These are phyloP conservation scores for Aspergillus ochraceoroseus DNA, from an alignment of 2,329 filamentous ascomycete species.

Conservation along the genomic window DNA sequence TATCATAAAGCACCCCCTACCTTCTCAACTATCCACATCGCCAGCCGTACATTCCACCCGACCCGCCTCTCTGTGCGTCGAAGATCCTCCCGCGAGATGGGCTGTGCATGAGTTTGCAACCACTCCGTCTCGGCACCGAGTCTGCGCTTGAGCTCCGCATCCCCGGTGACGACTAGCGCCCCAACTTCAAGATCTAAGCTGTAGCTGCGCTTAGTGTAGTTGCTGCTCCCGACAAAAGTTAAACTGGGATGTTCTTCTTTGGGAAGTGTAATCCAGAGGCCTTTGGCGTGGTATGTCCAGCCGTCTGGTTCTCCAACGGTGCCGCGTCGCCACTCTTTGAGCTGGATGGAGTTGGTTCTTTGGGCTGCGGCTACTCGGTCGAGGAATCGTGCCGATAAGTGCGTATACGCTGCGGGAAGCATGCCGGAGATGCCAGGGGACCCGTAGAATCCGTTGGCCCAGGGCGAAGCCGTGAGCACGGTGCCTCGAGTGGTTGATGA, in stretches of 20 bases:
- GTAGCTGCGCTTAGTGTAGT: slow-evolving; percentile 94
- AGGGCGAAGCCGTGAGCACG: slow-evolving; percentile 85
- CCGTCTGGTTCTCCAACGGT: slow-evolving; percentile 73
- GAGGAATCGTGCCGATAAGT: slow-evolving; percentile 78
- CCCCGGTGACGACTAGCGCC: slow-evolving; percentile 74
- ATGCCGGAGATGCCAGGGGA: slow-evolving; percentile 84
- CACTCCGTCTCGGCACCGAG: slow-evolving; percentile 76
- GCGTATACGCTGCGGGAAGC: slow-evolving; percentile 84
- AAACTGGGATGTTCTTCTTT: slow-evolving; percentile 64
- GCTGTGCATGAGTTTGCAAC: slow-evolving; percentile 68
- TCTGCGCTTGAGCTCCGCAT: slow-evolving; percentile 64
- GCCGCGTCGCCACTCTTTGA: slow-evolving; percentile 85
- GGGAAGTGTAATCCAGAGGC: slow-evolving; percentile 72
- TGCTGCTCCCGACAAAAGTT: slow-evolving; percentile 83
- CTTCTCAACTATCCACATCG: slow-evolving; percentile 88
- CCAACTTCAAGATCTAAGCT: slow-evolving; percentile 87
- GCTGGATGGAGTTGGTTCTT: slow-evolving; percentile 56
- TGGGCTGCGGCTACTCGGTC: slow-evolving; percentile 54
- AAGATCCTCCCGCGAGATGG: slow-evolving; percentile 71
- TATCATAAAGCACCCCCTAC: slow-evolving; percentile 76
- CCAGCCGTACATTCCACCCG: slow-evolving; percentile 73
- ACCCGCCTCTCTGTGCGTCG: slow-evolving; percentile 76
- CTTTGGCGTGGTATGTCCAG: slow-evolving; percentile 98
- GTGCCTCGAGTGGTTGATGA: slow-evolving; percentile 56
- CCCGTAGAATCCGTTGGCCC: slow-evolving; percentile 92